These are phyloP conservation scores for Taxillus chinensis DNA, from an alignment of 164 flowering plant genomes.

Conservation along the genomic window DNA sequence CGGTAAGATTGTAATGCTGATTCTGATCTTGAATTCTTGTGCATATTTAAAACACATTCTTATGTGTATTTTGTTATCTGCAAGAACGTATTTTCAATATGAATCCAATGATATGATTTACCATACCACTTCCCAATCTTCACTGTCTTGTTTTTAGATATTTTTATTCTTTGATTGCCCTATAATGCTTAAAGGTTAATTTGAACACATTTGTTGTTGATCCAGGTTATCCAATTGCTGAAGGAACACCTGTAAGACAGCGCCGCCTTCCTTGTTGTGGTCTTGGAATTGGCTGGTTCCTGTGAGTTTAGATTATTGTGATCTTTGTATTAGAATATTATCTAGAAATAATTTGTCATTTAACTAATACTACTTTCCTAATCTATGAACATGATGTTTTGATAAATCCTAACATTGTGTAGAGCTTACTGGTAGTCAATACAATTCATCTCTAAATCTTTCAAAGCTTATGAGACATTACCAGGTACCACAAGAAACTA, in stretches of 20 bases:
- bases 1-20: no score
- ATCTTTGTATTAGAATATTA: background rate
- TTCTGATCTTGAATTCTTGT: no score
- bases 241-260: constrained; percentile 53
- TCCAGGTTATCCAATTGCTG: constrained; percentile 60
- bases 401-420: no score
- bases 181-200: background rate
- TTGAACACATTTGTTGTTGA: background rate
- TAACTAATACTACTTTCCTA: background rate
- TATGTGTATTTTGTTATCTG: no score
- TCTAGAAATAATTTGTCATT: background rate
- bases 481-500: no score
- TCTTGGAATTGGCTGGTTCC: constrained; percentile 56
- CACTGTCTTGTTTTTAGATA: background rate
- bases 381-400: no score
- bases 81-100: no score
- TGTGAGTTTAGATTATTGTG: constrained; percentile 36
- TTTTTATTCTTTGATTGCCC: no score
- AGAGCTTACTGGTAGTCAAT: no score
- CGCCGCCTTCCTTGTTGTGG: constrained; percentile 76
- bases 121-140: background rate
- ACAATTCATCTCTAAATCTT: no score
- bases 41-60: no score
- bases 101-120: background rate
- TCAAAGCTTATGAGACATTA: no score